A percentile compares a stretch with the other conserved stretches of the same genome.
These are phyloP conservation scores for Zygnema cylindricum DNA, from an alignment of 139 green algal genomes.

Conservation along the genomic window DNA sequence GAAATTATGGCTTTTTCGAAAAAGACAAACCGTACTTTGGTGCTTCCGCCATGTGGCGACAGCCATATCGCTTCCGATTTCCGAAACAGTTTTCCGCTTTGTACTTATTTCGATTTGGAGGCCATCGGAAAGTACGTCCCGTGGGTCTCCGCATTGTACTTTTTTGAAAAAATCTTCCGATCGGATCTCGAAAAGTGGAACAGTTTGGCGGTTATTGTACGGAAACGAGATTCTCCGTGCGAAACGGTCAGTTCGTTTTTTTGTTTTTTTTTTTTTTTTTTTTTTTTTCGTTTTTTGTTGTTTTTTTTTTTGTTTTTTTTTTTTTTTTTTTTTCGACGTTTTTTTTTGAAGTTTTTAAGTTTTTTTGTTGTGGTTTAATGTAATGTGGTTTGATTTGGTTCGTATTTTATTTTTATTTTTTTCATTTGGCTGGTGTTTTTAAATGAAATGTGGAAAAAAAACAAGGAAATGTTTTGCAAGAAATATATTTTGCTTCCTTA, in stretches of 20 bases:
- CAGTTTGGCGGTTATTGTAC: not conserved
- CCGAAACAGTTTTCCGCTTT: not conserved
- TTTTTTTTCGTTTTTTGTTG: too few species aligned
- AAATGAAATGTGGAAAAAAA: too few species aligned
- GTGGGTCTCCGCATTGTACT: not conserved
- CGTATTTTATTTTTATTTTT: too few species aligned
- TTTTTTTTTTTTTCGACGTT: too few species aligned
- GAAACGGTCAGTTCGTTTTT: not conserved
- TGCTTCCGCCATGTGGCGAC: conserved; percentile 1
- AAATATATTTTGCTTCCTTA: too few species aligned
- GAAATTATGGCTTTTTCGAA: conserved; percentile 9
- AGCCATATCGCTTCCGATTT: not conserved
- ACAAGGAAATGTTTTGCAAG: too few species aligned
- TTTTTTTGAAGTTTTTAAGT: too few species aligned
- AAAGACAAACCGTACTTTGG: not conserved
- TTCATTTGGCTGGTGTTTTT: too few species aligned
- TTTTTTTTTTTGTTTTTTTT: too few species aligned
- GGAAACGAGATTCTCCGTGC: not conserved
- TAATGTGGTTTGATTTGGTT: too few species aligned
- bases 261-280: too few species aligned
- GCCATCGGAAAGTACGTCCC: not conserved
- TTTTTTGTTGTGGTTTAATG: too few species aligned
- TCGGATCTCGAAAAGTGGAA: not conserved
- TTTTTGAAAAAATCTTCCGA: not conserved
- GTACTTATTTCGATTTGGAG: not conserved